These are phyloP conservation scores for Trichoderma aggressivum DNA, from an alignment of 2,329 filamentous ascomycete species.

Conservation along the genomic window DNA sequence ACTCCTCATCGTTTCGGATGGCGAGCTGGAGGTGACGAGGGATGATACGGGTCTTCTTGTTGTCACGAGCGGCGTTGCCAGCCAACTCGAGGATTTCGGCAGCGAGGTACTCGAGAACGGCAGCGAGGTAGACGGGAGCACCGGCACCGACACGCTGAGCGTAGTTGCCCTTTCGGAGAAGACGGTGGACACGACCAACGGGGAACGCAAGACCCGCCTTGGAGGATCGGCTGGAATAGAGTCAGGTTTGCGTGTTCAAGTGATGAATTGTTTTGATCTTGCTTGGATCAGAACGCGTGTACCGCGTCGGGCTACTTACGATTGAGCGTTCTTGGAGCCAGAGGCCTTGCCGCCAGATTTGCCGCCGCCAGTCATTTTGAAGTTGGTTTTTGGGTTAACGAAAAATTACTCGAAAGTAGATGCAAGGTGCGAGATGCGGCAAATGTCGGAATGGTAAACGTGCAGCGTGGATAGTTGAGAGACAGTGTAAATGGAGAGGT, in stretches of 20 bases:
- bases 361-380: slow-evolving; percentile 62
- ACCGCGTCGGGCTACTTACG: slow-evolving; percentile 60
- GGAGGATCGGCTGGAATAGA: slow-evolving; percentile 74
- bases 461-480: slow-evolving; percentile 38
- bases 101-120: slow-evolving; percentile 96
- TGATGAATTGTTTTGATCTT: neutral
- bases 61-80: slow-evolving; percentile 97
- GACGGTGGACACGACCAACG: slow-evolving; percentile 98
- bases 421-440: slow-evolving; percentile 14
- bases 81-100: slow-evolving; percentile 98
- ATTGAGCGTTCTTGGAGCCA: slow-evolving; percentile 98
- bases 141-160: slow-evolving; percentile 98
- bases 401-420: slow-evolving; percentile 18
- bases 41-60: slow-evolving; percentile 99
- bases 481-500: slow-evolving; percentile 32
- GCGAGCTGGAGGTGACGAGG: slow-evolving; percentile 98
- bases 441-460: slow-evolving; percentile 30
- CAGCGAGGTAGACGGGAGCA: slow-evolving; percentile 94
- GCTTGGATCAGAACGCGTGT: neutral
- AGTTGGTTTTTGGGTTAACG: slow-evolving; percentile 1
- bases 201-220: slow-evolving; percentile 99
- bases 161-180: slow-evolving; percentile 98
- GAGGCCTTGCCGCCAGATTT: slow-evolving; percentile 99
- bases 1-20: slow-evolving; percentile 98
- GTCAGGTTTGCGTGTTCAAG: neutral